phyloP scores from a whole-genome alignment of 2,329 filamentous ascomycete genomes.

The Tothia fuscella region DNA sequence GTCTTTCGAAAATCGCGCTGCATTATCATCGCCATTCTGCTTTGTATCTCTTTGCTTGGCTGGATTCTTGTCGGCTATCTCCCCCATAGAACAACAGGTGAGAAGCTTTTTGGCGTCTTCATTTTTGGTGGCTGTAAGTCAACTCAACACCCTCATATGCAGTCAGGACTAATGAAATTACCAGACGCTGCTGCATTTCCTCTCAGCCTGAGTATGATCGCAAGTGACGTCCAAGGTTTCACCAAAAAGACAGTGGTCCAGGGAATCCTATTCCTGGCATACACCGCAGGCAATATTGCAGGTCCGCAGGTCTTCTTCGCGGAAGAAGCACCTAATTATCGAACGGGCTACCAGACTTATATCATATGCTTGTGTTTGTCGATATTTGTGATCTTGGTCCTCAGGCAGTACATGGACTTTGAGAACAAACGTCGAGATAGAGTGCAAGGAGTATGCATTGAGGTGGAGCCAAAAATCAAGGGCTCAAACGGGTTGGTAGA shows the following conservation, averaged over 20 bases:
- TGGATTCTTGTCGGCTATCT: not conserved
- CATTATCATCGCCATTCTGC: not conserved
- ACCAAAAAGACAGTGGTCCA: slow-evolving; percentile 15
- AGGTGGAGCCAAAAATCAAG: not conserved
- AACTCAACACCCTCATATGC: slow-evolving; percentile 20
- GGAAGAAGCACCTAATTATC: not conserved
- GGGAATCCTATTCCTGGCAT: slow-evolving; percentile 13
- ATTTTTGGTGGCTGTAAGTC: slow-evolving; percentile 14
- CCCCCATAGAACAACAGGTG: not conserved
- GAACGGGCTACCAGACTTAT: not conserved
- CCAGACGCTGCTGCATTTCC: slow-evolving; percentile 15
- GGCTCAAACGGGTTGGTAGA: not conserved
- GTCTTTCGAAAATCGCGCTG: not conserved
- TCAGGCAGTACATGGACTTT: slow-evolving; percentile 1
- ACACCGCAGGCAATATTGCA: not conserved
- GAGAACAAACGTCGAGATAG: slow-evolving; percentile 3
- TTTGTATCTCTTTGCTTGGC: slow-evolving; percentile 10
- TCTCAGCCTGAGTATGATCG: slow-evolving; percentile 12
- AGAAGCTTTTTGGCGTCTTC: slow-evolving; percentile 14
- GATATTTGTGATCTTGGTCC: not conserved
- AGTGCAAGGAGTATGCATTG: not conserved
- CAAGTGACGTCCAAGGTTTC: slow-evolving; percentile 15
- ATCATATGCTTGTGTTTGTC: not conserved
- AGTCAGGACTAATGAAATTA: slow-evolving; percentile 19
- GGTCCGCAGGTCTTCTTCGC: slow-evolving; percentile 1